Evolutionary conservation across 1,284 basidiomycete species (phyloP), one percentile per base, ranked within the genome.

Genomic region (Phlebopus sp.): DNA sequence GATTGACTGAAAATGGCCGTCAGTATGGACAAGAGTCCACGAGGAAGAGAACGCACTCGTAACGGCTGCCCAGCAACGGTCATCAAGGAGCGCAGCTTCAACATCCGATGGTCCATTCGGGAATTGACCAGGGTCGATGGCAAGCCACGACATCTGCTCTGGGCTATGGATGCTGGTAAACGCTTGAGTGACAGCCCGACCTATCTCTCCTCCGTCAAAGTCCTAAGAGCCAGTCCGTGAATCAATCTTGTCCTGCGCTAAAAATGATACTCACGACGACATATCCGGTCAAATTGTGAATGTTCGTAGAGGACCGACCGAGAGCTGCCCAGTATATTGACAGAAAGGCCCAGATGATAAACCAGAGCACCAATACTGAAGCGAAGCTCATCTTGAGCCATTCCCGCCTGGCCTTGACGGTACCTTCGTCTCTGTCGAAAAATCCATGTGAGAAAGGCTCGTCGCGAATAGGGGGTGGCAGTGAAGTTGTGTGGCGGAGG

Each of bases 161-260:
- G 37, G 27, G 41, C 45, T 42, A 37, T 59, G 54, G 9, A 66
- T 46, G 4, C 52, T 55, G n/a, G 60, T 60, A 6, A 79, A 55
- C 5, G 61, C 58, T 48, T 63, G 53, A 1, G 62, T 61, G n/a
- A 80, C 71, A 0, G 58, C 55, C 38, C 69, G 63, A 3, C 80
- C 78, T 15, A 81, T 60, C 7, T 59, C 47, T 9, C 65, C 72
- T 13, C 74, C 75, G 46, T 82, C 80, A 51, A 81, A 82, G 55
- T 82, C 77, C 79, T 81, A 42, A 17, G 42, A 10, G 37, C 21
- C 29, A 9, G 7, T 10, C 15, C 18, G 37, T 29, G 13, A 18
- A 6, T n/a, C 7, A 23, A 19, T 11, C 29, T 7, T 4, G 7
- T 35, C 2, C 7, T 9, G 6, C 17, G 4, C 27, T 23, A 11